Evolutionary conservation across 768 basidiomycete genomes (phyloP).

Genomic region (Amanita subjunquillea): DNA sequence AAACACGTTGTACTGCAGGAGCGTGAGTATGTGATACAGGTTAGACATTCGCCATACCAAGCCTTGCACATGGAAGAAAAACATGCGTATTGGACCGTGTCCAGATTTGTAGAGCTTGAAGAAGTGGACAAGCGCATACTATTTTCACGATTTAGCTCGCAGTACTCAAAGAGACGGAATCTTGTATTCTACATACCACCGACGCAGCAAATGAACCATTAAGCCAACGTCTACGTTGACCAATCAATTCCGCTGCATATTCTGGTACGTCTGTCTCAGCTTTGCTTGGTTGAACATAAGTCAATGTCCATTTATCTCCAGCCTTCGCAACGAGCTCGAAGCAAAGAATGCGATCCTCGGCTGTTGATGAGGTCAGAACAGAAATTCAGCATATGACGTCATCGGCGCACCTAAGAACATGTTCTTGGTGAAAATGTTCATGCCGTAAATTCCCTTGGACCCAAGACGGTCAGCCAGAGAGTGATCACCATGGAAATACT

Average conservation of each 20-base stretch:
- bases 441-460: slow-evolving; percentile 87
- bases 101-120: slow-evolving; percentile 79
- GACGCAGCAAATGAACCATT: slow-evolving; percentile 95
- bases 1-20: slow-evolving; percentile 68
- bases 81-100: slow-evolving; percentile 86
- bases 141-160: not conserved
- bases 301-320: slow-evolving; percentile 79
- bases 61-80: slow-evolving; percentile 93
- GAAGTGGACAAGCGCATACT: slow-evolving; percentile 93
- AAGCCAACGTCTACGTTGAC: slow-evolving; percentile 92
- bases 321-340: slow-evolving; percentile 95
- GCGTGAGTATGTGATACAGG: not conserved
- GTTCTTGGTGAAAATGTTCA: slow-evolving; percentile 97
- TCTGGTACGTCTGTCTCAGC: slow-evolving; percentile 97
- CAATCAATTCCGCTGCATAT: slow-evolving; percentile 83
- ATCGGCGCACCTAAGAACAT: slow-evolving; percentile 36
- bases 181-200: slow-evolving; percentile 33
- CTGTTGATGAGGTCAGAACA: slow-evolving; percentile 19
- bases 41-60: slow-evolving; percentile 40
- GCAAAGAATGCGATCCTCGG: slow-evolving; percentile 94
- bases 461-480: slow-evolving; percentile 88
- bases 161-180: not conserved
- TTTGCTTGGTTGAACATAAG: slow-evolving; percentile 88
- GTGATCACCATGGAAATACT: slow-evolving; percentile 84
- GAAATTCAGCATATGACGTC: not conserved